Evolutionary conservation across 2,329 filamentous ascomycete species (phyloP), one percentile per base, ranked within the genome.

Genomic region (Ascochyta viciae-villosae): DNA sequence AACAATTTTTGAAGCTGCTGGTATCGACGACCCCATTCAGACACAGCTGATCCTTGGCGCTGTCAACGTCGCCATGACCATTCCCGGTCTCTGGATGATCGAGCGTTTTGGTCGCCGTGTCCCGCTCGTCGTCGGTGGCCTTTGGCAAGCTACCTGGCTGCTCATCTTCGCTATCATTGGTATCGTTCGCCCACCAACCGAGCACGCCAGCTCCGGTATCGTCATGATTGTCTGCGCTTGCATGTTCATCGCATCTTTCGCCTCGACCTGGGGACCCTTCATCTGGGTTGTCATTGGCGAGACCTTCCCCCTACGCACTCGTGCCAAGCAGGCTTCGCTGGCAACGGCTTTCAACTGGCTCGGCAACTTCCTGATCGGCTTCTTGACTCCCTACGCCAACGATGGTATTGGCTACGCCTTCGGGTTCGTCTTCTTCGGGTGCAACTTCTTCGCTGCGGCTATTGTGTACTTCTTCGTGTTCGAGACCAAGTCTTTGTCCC

Each of bases 211-310:
- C 0, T 81, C 85, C 12, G 88, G 88, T 10, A 84, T 86, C 6
- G 82, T 87, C 57, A 87, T 91, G 83, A 90, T 92, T 62, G 85
- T 89, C 9, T 85, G 88, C 50, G 86, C 88, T 3, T 90, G 86
- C 74, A 84, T 91, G 79, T 92, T 91, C 75, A 91, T 92, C 52
- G 83, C 86, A 44, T 87, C 85, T 1, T 92, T 90, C 63, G 89
- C 89, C 24, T 78, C 80, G 40, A 89, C 87, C 2, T 91, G 70
- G 69, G 88, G 88, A 12, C 88, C 88, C 0, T 80, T 81, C 65
- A 70, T 80, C 8, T 82, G 80, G 80, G 74, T 80, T 1, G 78
- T 82, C 29, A 75, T 75, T 22, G 71, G 68, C 29, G 70, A 74
- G 44, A 72, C 61, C 1, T 73, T 72, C 57, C 67, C 69, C n/a